Percentiles rank a stretch among this genome's conserved stretches.
Evolutionary conservation across 1,139 yeast species (phyloP).

Genomic region (Hemisphaericaspora lyxosophila): DNA sequence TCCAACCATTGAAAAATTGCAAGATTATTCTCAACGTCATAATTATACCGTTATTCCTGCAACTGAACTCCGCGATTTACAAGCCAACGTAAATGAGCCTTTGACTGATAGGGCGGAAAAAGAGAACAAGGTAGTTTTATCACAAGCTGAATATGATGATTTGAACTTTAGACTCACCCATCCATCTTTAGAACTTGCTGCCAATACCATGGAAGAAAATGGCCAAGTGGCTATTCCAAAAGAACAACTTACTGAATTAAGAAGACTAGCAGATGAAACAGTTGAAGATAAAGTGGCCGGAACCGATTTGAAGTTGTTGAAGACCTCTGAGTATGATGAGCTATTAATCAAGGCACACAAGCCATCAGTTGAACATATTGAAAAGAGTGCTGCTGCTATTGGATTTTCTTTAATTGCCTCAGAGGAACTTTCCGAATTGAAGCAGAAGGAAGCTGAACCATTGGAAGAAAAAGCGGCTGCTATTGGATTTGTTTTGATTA

Average conservation of each 20-base stretch:
- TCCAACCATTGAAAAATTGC: conserved; percentile 26
- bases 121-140: conserved; percentile 16
- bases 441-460: conserved; percentile 18
- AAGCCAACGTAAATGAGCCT: conserved; percentile 17
- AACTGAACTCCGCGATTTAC: conserved; percentile 14
- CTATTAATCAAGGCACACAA: conserved; percentile 36
- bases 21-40: conserved; percentile 17
- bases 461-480: conserved; percentile 19
- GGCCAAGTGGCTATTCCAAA: conserved; percentile 14
- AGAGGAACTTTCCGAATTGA: conserved; percentile 25
- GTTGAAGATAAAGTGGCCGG: conserved; percentile 27
- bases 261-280: conserved; percentile 16
- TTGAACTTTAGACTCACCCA: conserved; percentile 16
- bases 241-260: conserved; percentile 10
- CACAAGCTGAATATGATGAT: conserved; percentile 21
- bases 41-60: conserved; percentile 20
- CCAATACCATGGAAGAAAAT: conserved; percentile 17
- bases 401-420: conserved; percentile 29
- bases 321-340: conserved; percentile 29
- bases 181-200: conserved; percentile 21
- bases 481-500: conserved; percentile 9
- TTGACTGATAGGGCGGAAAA: conserved; percentile 19
- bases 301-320: conserved; percentile 24
- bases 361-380: conserved; percentile 36
- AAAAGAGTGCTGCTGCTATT: conserved; percentile 25